Base-by-base conservation (phyloP, 2,329 filamentous ascomycete genomes). In the Phyllosticta paracitricarpa region DNA sequence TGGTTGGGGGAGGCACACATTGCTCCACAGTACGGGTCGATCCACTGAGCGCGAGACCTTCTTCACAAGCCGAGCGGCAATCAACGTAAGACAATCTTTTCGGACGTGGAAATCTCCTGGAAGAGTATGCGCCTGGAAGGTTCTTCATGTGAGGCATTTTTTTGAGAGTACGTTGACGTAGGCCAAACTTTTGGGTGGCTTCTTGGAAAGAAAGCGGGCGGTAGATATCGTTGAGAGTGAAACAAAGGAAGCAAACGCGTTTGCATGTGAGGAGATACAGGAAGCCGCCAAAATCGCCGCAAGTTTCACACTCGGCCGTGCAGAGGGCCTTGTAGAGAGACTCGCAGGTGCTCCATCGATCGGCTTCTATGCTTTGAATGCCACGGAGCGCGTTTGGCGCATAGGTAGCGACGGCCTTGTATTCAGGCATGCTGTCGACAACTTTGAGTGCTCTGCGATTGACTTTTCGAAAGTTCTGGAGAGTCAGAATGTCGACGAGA, bases 261-360 rank as follows among this genome's bases (percentile, higher is more conserved):
- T 65, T 65, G 64, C 73, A 75, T 55, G 68, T 71, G 52, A 77
- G 66, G 22, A 77, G 69, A 64, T 77, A 77, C 56, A 77, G 65
- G 61, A 75, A 72, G 51, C 66, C 68, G 35, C 72, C 75, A 61
- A 77, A 76, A 17, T 68, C 64, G n/a, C 67, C 67, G 66, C 76
- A 78, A 8, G 40, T 63, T 53, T 67, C 66, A 65, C 76, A 78
- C 54, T 68, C 58, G 7, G 60, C 61, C 8, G 66, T 70, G 54
- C 59, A 70, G 22, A 78, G 66, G 12, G 66, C 71, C 17, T 68
- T 26, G 66, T 71, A 74, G 17, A 79, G 68, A 2, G 67, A 63
- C 35, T 66, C 57, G 57, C 68, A 74, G 54, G 67, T 64, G 63
- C 72, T 72, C 40, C 55, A 62, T 48, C 60, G 59, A 9, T 62